phyloP scores from a whole-genome alignment of 768 basidiomycete species.

The Panus rudis region DNA sequence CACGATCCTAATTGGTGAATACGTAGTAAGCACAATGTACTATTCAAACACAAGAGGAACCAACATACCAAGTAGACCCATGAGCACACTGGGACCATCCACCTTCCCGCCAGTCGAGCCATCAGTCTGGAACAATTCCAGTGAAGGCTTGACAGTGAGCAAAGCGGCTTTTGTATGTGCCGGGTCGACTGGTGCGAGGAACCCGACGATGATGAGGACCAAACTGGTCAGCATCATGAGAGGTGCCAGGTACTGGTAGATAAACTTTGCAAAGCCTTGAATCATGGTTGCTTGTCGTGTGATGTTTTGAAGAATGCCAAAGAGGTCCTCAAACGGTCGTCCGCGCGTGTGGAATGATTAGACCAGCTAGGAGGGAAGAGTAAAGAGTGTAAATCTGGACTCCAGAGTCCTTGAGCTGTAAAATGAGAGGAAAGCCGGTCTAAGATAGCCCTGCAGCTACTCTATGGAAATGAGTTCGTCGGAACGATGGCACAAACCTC shows the following conservation, averaged over 20 bases:
- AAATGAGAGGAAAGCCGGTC: no score
- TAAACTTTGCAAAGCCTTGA: conserved; percentile 58
- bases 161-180: conserved; percentile 59
- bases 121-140: conserved; percentile 29
- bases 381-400: no score
- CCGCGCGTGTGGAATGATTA: no score
- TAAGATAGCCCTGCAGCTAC: no score
- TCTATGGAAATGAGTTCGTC: no score
- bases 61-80: conserved; percentile 58
- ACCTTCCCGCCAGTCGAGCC: conserved; percentile 22
- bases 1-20: conserved; percentile 53
- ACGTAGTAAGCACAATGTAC: conserved; percentile 3
- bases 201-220: conserved; percentile 59
- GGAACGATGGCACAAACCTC: no score
- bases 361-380: no score
- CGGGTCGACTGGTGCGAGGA: conserved; percentile 57
- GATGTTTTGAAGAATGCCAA: no score
- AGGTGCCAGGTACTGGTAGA: conserved; percentile 63
- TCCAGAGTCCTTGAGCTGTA: no score
- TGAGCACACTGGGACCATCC: conserved; percentile 63
- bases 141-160: conserved; percentile 55
- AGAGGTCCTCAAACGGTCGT: no score
- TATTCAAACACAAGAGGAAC: not conserved
- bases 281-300: conserved; percentile 70
- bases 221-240: conserved; percentile 58